These are phyloP conservation scores for Yamadazyma membranifaciens DNA, from an alignment of 1,139 yeast species.

Conservation along the genomic window DNA sequence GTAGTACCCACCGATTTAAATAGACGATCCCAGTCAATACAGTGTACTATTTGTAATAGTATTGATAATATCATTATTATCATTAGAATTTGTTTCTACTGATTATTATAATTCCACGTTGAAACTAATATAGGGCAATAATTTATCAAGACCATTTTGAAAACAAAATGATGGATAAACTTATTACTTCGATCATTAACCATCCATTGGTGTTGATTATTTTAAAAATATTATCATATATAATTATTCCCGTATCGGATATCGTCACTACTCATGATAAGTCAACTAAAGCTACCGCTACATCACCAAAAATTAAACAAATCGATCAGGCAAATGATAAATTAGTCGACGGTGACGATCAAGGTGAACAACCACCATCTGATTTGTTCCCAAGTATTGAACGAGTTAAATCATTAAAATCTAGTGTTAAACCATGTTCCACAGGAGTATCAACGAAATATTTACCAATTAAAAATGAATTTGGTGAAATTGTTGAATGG, in stretches of 20 bases:
- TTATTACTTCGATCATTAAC: neutral
- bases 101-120: no score
- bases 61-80: no score
- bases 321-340: no score
- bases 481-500: conserved; percentile 58
- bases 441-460: conserved; percentile 48
- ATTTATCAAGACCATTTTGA: neutral
- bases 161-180: neutral
- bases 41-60: no score
- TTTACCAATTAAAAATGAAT: conserved; percentile 48
- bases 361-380: conserved; percentile 1
- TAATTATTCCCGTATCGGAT: neutral
- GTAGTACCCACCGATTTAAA: no score
- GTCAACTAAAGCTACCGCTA: no score
- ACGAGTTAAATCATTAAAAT: conserved; percentile 6
- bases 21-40: no score
- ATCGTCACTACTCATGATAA: no score
- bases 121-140: no score
- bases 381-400: conserved; percentile 12
- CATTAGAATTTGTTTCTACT: no score
- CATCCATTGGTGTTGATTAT: neutral
- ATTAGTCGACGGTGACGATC: neutral
- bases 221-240: neutral
- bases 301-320: no score
- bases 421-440: conserved; percentile 41